phyloP scores from a whole-genome alignment of 148 eudicot genomes.

The Mesembryanthemum crystallinum region DNA sequence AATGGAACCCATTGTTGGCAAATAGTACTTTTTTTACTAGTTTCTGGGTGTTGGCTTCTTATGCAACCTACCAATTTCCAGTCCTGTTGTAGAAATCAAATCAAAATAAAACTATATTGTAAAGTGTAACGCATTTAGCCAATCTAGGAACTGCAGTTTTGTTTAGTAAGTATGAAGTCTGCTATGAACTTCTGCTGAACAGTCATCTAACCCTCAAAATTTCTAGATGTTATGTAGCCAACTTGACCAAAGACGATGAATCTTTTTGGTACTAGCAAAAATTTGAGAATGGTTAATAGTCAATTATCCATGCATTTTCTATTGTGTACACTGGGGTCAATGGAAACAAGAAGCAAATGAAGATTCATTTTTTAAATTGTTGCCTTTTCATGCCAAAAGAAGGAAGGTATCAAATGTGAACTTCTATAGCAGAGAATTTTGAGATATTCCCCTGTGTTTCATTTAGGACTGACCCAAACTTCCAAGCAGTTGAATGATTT shows the following conservation, averaged over 20 bases:
- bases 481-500: background rate
- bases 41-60: background rate
- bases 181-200: too few species aligned
- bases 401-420: background rate
- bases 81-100: background rate
- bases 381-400: too few species aligned
- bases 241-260: background rate
- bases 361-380: background rate
- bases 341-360: background rate
- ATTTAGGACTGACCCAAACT: background rate
- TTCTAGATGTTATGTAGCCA: background rate
- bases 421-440: background rate
- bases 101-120: background rate
- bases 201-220: too few species aligned
- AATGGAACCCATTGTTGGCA: too few species aligned
- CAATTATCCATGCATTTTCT: background rate
- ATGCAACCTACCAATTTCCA: background rate
- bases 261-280: background rate
- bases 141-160: background rate
- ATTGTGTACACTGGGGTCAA: background rate
- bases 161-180: background rate
- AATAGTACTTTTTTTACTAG: background rate
- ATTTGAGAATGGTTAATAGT: background rate
- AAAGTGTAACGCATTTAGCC: background rate
- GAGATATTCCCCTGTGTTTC: background rate